Conservation (phyloP, 2,329 filamentous ascomycete species). For the Fusarium robinianum region DNA sequence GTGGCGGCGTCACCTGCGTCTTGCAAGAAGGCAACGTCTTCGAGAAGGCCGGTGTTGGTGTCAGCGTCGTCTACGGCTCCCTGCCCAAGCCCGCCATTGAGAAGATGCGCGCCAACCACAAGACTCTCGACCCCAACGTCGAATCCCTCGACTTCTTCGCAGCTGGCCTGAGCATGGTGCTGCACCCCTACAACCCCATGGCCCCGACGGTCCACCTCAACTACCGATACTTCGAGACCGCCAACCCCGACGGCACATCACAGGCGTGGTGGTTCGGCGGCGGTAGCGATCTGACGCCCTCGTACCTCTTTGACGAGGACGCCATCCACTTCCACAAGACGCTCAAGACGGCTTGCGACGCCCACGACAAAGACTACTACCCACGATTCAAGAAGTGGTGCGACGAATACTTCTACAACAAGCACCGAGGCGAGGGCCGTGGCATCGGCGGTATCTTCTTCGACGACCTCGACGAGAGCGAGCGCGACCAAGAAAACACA, state of each 20-base stretch:
- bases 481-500: slow-evolving; percentile 84
- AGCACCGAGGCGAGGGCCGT: slow-evolving; percentile 83
- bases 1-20: slow-evolving; percentile 92
- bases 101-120: slow-evolving; percentile 95
- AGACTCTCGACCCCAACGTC: slow-evolving; percentile 77
- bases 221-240: slow-evolving; percentile 98
- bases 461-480: slow-evolving; percentile 87
- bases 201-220: slow-evolving; percentile 97
- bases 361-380: slow-evolving; percentile 90
- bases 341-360: slow-evolving; percentile 90
- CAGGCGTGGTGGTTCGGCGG: slow-evolving; percentile 99
- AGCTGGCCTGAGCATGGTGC: slow-evolving; percentile 86
- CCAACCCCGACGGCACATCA: slow-evolving; percentile 76
- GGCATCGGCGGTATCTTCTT: slow-evolving; percentile 98
- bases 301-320: slow-evolving; percentile 95
- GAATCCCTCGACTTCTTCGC: slow-evolving; percentile 94
- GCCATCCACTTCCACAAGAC: slow-evolving; percentile 95
- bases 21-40: slow-evolving; percentile 96
- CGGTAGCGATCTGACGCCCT: slow-evolving; percentile 89
- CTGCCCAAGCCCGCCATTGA: slow-evolving; percentile 85
- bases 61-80: slow-evolving; percentile 91
- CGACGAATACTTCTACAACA: slow-evolving; percentile 95
- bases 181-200: slow-evolving; percentile 95
- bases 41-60: slow-evolving; percentile 95
- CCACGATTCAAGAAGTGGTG: slow-evolving; percentile 97